Percentiles rank a stretch among this genome's conserved stretches.
phyloP scores from a whole-genome alignment of 495 filamentous ascomycete genomes.

The Hypoxylon fragiforme region DNA sequence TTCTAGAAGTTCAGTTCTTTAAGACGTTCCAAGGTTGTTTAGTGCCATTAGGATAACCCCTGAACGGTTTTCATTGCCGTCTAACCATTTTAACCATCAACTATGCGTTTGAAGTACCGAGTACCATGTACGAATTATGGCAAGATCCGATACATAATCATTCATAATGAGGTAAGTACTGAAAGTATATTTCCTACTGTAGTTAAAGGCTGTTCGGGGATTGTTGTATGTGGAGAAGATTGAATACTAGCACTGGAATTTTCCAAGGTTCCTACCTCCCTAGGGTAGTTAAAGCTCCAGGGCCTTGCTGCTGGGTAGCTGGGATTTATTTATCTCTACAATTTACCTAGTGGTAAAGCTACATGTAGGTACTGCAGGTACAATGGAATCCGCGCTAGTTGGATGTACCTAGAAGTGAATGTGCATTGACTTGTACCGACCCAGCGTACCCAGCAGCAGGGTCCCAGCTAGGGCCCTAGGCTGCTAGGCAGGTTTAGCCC shows the following conservation, averaged over 20 bases:
- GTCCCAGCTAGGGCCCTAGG: too few relatives aligned
- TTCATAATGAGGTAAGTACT: neutral
- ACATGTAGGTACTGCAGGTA: too few relatives aligned
- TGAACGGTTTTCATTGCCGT: neutral
- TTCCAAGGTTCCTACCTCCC: neutral
- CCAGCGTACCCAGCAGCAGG: too few relatives aligned
- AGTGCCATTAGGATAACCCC: too few relatives aligned
- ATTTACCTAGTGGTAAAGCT: too few relatives aligned
- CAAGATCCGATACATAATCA: conserved; percentile 2
- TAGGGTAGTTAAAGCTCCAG: neutral
- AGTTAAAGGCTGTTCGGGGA: conserved; percentile 20
- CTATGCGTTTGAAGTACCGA: neutral
- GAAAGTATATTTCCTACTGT: conserved; percentile 11
- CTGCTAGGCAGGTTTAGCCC: neutral
- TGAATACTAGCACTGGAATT: too few relatives aligned
- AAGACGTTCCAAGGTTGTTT: too few relatives aligned
- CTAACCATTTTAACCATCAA: neutral
- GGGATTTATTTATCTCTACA: neutral
- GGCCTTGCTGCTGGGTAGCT: neutral
- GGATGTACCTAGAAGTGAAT: too few relatives aligned
- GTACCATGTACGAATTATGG: neutral
- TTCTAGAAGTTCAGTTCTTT: neutral
- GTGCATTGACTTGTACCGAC: too few relatives aligned
- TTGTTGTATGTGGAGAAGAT: conserved; percentile 13
- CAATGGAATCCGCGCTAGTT: too few relatives aligned